Evolutionary conservation across 176 grass and related monocot species (phyloP).

Genomic region (Bonia amplexicaulis): DNA sequence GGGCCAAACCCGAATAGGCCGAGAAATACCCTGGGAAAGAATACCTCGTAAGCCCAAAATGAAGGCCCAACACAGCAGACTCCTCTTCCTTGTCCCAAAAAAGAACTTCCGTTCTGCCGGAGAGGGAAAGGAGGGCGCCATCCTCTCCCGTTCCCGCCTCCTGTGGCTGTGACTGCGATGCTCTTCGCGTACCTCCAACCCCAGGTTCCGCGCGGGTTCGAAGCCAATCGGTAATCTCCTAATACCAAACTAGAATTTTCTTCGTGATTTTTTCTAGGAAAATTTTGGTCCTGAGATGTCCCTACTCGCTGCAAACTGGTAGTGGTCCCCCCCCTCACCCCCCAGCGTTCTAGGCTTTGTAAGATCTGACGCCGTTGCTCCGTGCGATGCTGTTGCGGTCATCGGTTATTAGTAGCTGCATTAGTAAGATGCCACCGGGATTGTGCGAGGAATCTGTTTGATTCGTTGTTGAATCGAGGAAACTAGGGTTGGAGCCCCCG

Average conservation of each 20-base stretch:
- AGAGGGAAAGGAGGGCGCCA: neutral
- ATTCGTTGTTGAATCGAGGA: neutral
- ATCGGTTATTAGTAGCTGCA: neutral
- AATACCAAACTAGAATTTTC: neutral
- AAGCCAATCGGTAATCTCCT: neutral
- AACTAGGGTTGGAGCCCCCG: neutral
- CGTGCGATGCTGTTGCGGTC: neutral
- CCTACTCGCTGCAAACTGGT: neutral
- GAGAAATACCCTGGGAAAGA: too few relatives aligned
- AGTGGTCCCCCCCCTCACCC: neutral
- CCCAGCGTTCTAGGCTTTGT: neutral
- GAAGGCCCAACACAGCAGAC: too few relatives aligned
- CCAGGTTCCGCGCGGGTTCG: neutral
- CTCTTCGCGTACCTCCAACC: neutral
- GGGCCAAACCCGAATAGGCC: too few relatives aligned
- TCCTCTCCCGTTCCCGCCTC: neutral
- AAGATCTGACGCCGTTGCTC: neutral
- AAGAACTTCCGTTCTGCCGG: neutral
- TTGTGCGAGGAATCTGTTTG: neutral
- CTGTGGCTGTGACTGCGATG: neutral
- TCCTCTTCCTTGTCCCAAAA: neutral
- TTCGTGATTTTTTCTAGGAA: neutral
- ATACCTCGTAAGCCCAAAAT: too few relatives aligned
- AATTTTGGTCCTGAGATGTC: neutral
- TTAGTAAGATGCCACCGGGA: neutral